These are phyloP conservation scores for Lomentospora prolificans DNA, from an alignment of 2,329 filamentous ascomycete species.

Conservation along the genomic window DNA sequence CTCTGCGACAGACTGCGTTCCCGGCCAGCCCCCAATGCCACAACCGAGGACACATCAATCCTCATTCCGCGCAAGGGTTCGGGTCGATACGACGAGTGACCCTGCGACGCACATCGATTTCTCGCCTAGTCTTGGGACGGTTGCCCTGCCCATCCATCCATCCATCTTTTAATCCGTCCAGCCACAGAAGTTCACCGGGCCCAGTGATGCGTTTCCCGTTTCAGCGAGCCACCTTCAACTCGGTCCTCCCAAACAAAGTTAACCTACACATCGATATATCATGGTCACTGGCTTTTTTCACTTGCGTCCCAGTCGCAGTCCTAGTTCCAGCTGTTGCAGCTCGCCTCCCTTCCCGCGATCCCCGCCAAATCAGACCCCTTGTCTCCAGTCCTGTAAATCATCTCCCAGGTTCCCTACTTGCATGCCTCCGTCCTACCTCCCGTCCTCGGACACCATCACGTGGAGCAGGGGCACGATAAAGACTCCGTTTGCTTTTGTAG, in stretches of 20 bases:
- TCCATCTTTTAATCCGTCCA: not conserved
- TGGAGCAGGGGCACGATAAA: not conserved
- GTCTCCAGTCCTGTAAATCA: not conserved
- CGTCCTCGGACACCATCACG: not conserved
- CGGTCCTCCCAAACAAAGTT: not conserved
- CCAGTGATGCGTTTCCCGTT: slow-evolving; percentile 1
- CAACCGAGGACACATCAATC: not conserved
- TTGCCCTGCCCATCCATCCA: not conserved
- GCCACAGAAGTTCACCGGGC: not conserved
- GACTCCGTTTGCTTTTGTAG: not conserved
- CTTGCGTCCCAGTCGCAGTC: no score
- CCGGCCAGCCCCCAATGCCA: not conserved
- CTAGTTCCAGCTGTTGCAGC: not conserved
- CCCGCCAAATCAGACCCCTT: not conserved
- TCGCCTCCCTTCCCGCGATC: not conserved
- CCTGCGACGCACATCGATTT: not conserved
- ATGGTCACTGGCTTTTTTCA: no score
- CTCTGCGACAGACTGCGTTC: not conserved
- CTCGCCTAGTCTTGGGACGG: not conserved
- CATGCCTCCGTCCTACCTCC: not conserved
- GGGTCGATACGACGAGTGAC: not conserved
- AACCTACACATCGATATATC: not conserved
- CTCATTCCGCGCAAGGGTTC: not conserved
- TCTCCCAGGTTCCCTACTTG: not conserved
- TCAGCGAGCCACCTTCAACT: not conserved